Evolutionary conservation across 176 grass and related monocot species (phyloP), one percentile per base, ranked within the genome.

Genomic region (Phoenix roebelenii): DNA sequence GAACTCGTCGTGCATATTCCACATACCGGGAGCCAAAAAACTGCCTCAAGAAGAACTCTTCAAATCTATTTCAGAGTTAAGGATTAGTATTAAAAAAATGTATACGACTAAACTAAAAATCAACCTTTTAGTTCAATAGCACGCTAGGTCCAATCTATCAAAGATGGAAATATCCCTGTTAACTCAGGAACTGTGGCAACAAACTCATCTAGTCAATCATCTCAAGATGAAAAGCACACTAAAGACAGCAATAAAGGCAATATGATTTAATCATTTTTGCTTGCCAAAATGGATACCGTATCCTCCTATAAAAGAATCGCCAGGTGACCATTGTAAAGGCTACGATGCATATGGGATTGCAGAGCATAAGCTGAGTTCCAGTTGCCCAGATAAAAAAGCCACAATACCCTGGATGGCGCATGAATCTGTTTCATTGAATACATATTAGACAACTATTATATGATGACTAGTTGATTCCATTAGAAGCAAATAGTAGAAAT

Each of bases 1-100:
- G 87, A 7, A 92, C 81, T 54, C 68, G 80, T 51, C 3, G 55
- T 78, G 84, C 69, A 23, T 98, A 98, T 64, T 98, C 93, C 52
- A 73, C 64, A 1, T 98, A 98, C 48, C 79, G 74, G 26, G 22
- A 23, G 1, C 93, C 81, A 65, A 98, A 98, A 64, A 98, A 98
- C 71, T 98, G 81, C 67, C 73, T 92, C 82, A 98, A 83, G 84
- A 92, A 98, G 92, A 78, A 92, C 54, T 98, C 93, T 75, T 98
- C 93, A 61, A 85, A 85, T 61, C 93, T 98, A 63, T 22, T 80
- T 17, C 60, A 54, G 30, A 26, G 61, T 95, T 32, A 88, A 95
- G 77, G 80, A 88, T 44, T 44, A 39, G 9, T 10, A 39, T 39
- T 10, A 12, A 39, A 12, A 44, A 12, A 44, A 44, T 44, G 2